Evolutionary conservation across 2,329 filamentous ascomycete species (phyloP), one percentile per base, ranked within the genome.

Genomic region (Cladosporium velox): DNA sequence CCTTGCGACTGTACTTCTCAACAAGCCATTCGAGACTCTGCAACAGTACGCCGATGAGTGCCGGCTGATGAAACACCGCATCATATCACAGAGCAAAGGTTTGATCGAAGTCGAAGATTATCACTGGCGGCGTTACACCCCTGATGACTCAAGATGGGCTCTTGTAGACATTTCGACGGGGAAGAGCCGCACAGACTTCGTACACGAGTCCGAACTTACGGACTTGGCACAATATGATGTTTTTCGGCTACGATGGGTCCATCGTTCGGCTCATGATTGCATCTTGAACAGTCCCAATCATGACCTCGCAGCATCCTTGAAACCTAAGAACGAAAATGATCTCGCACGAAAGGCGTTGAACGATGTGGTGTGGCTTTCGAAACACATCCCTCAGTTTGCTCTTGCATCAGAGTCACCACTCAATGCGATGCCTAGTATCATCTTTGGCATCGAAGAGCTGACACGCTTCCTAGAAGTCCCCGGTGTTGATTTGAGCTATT

Each of bases 51-150:
- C 18, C n/a, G 10, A 30, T 8, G 8, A 38, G 2, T 63, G 41
- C 11, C 26, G 15, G 1, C 10, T 4, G 8, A 24, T 21, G 15
- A 26, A 30, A 11, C 32, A 24, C 12, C 59, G 51, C 8, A 38
- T 63, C 11, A 2, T 54, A 4, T 12, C 47, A 32, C 47, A 54
- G n/a, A 63, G 59, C 47, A 63, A 34, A 35, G 59, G 59, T 12
- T n/a, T 63, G 15, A 52, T 63, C 10, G 41, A 54, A 14, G 8
- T 35, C 14, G 24, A 18, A 7, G 49, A 28, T 12, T 12, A 38
- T 5, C 11, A n/a, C 14, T 38, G 11, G 34, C 11, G 14, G 28
- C n/a, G 21, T 12, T 26, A 11, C 21, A 11, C 14, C 5, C 26
- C 14, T 5, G 1, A 18, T 26, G 26, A 14, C 2, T 21, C 14